Evolutionary conservation across 2,329 filamentous ascomycete species (phyloP).

Genomic region (Fusarium brevicatenulatum): DNA sequence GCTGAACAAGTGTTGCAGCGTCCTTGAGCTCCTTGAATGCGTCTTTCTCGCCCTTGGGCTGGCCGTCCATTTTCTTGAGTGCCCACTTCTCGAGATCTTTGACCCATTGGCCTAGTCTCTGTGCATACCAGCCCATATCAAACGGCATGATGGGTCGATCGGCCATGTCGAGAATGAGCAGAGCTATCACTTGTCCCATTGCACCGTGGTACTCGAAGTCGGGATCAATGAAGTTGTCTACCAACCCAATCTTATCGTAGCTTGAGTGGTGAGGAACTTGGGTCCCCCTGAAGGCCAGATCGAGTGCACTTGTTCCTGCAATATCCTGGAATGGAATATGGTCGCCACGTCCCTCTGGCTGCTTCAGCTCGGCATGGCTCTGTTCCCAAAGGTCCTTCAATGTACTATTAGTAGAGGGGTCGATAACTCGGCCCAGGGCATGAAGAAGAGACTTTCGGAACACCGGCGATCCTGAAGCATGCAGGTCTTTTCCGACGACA

Average conservation of each 20-base stretch:
- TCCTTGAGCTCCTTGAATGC: constrained; percentile 54
- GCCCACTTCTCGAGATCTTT: constrained; percentile 72
- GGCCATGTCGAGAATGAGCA: constrained; percentile 86
- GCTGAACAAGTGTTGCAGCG: constrained; percentile 69
- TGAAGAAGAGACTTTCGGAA: constrained; percentile 78
- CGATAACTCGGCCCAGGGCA: constrained; percentile 77
- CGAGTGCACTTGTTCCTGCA: constrained; percentile 86
- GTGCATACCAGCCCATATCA: constrained; percentile 79
- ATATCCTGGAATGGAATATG: constrained; percentile 93
- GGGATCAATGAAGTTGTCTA: constrained; percentile 82
- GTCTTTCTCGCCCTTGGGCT: constrained; percentile 19
- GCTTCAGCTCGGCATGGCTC: constrained; percentile 68
- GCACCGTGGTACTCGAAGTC: constrained; percentile 83
- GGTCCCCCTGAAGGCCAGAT: constrained; percentile 79
- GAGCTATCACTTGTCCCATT: constrained; percentile 80
- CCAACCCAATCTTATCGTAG: constrained; percentile 91
- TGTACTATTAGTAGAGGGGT: constrained; percentile 77
- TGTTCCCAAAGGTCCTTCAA: constrained; percentile 81
- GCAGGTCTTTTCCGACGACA: constrained; percentile 78
- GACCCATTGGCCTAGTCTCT: constrained; percentile 71
- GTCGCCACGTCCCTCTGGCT: constrained; percentile 80
- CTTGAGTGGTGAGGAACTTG: constrained; percentile 80
- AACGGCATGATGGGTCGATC: constrained; percentile 86
- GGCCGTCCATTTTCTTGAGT: constrained; percentile 48
- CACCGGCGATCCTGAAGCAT: constrained; percentile 82